Conservation (phyloP, 176 grass and related monocot genomes). For the Oryza glaberrima region DNA sequence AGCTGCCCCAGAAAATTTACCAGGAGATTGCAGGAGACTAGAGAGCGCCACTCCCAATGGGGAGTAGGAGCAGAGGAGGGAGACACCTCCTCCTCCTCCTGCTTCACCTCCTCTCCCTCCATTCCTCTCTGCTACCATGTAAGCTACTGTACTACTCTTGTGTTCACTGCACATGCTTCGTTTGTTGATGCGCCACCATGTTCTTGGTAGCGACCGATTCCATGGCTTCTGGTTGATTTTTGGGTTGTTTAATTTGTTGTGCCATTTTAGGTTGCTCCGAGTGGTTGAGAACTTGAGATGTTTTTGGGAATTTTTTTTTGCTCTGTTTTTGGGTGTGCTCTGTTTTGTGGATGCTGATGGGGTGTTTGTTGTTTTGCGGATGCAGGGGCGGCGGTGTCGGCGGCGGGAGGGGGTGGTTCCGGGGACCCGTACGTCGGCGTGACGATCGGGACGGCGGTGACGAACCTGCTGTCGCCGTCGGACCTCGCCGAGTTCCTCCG, state of each 20-base stretch:
- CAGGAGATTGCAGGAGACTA: not conserved
- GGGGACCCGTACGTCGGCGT: constrained; percentile 74
- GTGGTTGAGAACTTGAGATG: not conserved
- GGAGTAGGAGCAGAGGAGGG: constrained; percentile 49
- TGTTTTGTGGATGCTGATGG: constrained; percentile 30
- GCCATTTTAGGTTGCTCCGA: not conserved
- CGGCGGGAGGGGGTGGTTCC: constrained; percentile 18
- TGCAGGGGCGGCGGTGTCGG: constrained; percentile 9
- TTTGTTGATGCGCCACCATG: not conserved
- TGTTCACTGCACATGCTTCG: not conserved
- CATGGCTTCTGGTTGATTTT: not conserved
- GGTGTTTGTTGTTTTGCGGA: not conserved
- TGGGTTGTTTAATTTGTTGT: not conserved
- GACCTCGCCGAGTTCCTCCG: constrained; percentile 78
- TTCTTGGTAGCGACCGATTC: not conserved
- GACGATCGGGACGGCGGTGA: constrained; percentile 80
- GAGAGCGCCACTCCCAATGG: constrained; percentile 53
- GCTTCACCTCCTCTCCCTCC: constrained; percentile 46
- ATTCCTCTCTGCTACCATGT: constrained; percentile 35
- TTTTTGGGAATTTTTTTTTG: not conserved
- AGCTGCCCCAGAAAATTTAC: constrained; percentile 12
- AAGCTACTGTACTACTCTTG: constrained; percentile 26
- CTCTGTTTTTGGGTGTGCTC: not conserved
- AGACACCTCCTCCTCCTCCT: not conserved
- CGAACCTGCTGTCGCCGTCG: constrained; percentile 73